A percentile compares a stretch with the other conserved stretches of the same genome.
Conservation (phyloP, 352 stramenopile genomes). For the Thraustotheca clavata region DNA sequence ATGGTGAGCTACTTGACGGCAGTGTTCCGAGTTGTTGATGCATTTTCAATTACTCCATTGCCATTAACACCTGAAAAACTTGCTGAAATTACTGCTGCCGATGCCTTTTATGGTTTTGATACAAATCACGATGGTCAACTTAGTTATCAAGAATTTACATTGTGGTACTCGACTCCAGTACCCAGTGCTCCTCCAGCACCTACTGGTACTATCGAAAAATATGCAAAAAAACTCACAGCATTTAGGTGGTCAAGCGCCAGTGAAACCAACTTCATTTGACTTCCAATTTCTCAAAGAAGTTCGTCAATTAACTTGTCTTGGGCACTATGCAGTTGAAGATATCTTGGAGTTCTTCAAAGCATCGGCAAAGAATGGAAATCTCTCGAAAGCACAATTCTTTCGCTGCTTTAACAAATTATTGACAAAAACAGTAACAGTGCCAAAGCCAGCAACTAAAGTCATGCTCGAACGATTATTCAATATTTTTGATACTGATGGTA, state of each 20-base stretch:
- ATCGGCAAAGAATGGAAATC: slow-evolving; percentile 48
- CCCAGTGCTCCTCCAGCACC: slow-evolving; percentile 11
- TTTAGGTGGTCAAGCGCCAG: too few relatives aligned
- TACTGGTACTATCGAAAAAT: too few relatives aligned
- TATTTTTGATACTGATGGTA: slow-evolving; percentile 71
- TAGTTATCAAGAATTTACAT: slow-evolving; percentile 24
- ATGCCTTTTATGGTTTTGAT: slow-evolving; percentile 57
- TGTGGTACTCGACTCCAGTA: slow-evolving; percentile 21
- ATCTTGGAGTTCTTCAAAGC: slow-evolving; percentile 82
- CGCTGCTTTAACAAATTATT: slow-evolving; percentile 79
- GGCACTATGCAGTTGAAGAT: slow-evolving; percentile 75
- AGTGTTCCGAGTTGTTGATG: slow-evolving; percentile 78
- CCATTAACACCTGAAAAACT: slow-evolving; percentile 62
- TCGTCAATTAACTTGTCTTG: slow-evolving; percentile 70
- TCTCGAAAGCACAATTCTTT: slow-evolving; percentile 65
- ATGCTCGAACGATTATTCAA: slow-evolving; percentile 56
- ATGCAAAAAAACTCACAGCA: too few relatives aligned
- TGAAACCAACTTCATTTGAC: too few relatives aligned
- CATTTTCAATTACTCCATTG: slow-evolving; percentile 33
- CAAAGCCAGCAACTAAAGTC: slow-evolving; percentile 19
- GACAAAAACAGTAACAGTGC: slow-evolving; percentile 33
- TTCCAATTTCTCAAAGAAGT: slow-evolving; percentile 38
- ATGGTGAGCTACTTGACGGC: slow-evolving; percentile 83
- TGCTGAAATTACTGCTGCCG: slow-evolving; percentile 49
- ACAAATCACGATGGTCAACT: slow-evolving; percentile 34